Base-by-base conservation (phyloP, 306 rosid genomes). In the Arachis stenosperma region DNA sequence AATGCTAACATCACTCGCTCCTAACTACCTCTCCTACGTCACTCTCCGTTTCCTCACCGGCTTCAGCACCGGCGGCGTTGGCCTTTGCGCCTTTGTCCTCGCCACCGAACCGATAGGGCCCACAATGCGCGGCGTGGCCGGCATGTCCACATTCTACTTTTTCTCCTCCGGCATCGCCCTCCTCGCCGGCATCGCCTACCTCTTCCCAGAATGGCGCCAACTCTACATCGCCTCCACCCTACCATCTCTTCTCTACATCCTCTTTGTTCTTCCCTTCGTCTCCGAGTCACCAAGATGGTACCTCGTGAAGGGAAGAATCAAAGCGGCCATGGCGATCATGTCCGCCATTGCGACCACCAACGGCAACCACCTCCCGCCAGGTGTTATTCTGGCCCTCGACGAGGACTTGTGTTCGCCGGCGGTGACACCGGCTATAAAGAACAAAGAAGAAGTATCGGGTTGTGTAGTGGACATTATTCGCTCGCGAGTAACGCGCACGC, bases 141-240 rank as follows among this genome's bases (percentile, higher is more conserved):
- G 96, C 64, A 91, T 91, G 97, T 91, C 89, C 71, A 86, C 97
- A 14, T 91, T 89, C 77, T 89, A 87, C 96, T 91, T 91, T 87
- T 91, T 91, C 90, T 86, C 97, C 22, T 42, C 81, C 0, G 97
- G 97, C 59, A 89, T 87, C 4, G 93, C 86, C 1, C 1, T 83
- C 8, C 86, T 91, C 70, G 75, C 97, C 0, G 87, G 53, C 70
- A 83, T 84, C 0, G 92, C 97, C 37, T 91, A 78, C 76, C 4
- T 69, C 66, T 89, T 87, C 71, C 78, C 39, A 2, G 33, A 84
- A 39, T 88, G 97, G 97, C 92, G 92, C 1, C 30, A 77, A 0
- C 94, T 90, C 55, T 90, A 90, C 80, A 69, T 90, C 0, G 90
- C 86, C 66, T 74, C 92, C 17, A 86, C 94, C 42, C 10, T 90